Evolutionary conservation across 202 grass and related monocot species (phyloP).

Genomic region (Panicum virgatum): DNA sequence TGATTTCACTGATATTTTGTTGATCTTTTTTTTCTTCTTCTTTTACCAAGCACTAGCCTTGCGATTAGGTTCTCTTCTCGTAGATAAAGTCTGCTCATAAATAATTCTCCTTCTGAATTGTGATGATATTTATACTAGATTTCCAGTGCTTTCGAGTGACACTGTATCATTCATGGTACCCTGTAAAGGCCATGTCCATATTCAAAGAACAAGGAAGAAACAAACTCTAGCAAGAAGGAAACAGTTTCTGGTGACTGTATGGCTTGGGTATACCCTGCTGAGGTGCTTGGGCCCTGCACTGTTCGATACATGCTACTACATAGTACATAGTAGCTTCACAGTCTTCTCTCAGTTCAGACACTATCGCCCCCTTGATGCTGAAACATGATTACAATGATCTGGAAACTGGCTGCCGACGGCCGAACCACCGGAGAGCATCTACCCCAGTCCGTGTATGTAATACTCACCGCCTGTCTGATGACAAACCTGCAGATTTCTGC

Average conservation of each 20-base stretch:
- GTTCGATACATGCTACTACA: neutral
- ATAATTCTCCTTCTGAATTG: neutral
- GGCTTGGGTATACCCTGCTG: neutral
- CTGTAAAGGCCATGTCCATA: neutral
- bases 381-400: neutral
- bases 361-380: neutral
- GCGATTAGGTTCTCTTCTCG: neutral
- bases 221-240: neutral
- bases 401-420: neutral
- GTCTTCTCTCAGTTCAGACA: neutral
- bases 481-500: constrained; percentile 41
- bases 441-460: neutral
- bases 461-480: constrained; percentile 24
- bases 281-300: neutral
- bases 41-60: neutral
- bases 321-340: neutral
- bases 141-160: constrained; percentile 11
- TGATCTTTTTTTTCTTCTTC: neutral
- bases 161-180: neutral
- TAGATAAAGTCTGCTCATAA: neutral
- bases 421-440: neutral
- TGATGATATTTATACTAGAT: constrained; percentile 13
- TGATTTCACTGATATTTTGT: constrained; percentile 18
- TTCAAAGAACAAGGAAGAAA: neutral
- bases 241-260: constrained; percentile 3